phyloP scores from a whole-genome alignment of 768 basidiomycete species.

The Hebeloma cylindrosporum region DNA sequence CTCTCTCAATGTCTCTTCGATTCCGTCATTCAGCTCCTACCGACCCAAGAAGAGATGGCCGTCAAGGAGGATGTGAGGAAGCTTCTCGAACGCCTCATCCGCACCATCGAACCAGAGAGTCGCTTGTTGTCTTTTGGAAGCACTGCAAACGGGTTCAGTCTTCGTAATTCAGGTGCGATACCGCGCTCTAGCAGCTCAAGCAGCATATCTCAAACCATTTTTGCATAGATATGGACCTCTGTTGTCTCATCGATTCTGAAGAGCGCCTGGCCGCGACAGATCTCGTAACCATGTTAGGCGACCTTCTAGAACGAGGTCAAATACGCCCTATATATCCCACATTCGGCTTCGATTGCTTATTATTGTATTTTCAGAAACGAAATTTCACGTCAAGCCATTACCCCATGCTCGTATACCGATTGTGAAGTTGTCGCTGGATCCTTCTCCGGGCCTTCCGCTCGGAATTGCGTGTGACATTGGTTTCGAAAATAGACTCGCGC shows the following conservation, averaged over 20 bases:
- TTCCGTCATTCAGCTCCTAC: conserved; percentile 90
- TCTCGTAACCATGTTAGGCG: conserved; percentile 91
- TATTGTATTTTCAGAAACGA: conserved; percentile 63
- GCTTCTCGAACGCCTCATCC: conserved; percentile 91
- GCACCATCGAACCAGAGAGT: conserved; percentile 91
- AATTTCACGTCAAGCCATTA: conserved; percentile 93
- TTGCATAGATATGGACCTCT: conserved; percentile 91
- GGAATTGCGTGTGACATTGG: conserved; percentile 99
- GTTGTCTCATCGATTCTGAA: conserved; percentile 90
- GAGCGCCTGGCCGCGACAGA: conserved; percentile 79
- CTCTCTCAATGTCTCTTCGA: conserved; percentile 91
- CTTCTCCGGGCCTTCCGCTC: conserved; percentile 73
- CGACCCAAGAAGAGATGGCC: conserved; percentile 84
- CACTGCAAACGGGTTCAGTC: conserved; percentile 95
- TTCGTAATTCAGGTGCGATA: conserved; percentile 84
- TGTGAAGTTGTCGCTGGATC: conserved; percentile 92
- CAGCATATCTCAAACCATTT: conserved; percentile 6
- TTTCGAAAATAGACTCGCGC: conserved; percentile 94
- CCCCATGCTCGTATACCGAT: conserved; percentile 98
- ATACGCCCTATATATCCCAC: conserved; percentile 7
- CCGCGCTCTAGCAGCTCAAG: not conserved
- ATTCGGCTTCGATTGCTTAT: conserved; percentile 12
- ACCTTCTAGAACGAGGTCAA: conserved; percentile 89
- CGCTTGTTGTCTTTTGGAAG: conserved; percentile 93
- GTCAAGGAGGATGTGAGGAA: conserved; percentile 97